Evolutionary conservation across 1,139 yeast species (phyloP).

Genomic region (Suhomyces bokatorum): DNA sequence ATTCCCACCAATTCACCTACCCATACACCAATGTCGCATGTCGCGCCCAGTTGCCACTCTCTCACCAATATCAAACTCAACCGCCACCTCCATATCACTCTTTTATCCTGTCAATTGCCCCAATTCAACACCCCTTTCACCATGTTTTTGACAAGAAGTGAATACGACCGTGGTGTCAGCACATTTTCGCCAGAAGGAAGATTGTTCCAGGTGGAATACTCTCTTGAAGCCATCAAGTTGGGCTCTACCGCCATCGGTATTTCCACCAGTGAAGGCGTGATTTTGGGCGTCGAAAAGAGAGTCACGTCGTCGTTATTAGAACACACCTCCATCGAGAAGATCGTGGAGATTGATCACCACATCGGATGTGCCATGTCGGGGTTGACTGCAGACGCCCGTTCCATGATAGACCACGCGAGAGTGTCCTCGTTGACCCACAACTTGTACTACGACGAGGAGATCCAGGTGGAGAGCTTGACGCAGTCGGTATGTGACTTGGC

Average conservation of each 20-base stretch:
- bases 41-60: constrained; percentile 9
- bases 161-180: constrained; percentile 98
- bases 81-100: constrained; percentile 1
- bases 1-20: background rate
- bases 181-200: constrained; percentile 99
- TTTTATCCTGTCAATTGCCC: background rate
- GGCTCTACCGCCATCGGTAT: constrained; percentile 99
- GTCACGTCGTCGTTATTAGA: constrained; percentile 92
- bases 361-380: constrained; percentile 99
- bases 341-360: constrained; percentile 90
- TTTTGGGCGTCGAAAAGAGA: constrained; percentile 94
- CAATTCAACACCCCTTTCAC: background rate
- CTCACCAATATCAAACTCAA: constrained; percentile 5
- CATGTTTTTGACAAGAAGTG: constrained; percentile 98
- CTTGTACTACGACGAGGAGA: constrained; percentile 87
- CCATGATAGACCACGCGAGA: constrained; percentile 98
- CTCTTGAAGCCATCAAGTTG: constrained; percentile 92
- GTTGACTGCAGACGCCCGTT: constrained; percentile 96
- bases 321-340: constrained; percentile 91
- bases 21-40: background rate
- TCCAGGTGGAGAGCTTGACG: constrained; percentile 89
- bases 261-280: constrained; percentile 94
- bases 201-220: constrained; percentile 96
- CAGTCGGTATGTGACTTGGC: constrained; percentile 98
- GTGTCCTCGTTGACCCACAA: constrained; percentile 88